Percentiles rank a stretch among this genome's conserved stretches.
phyloP scores from a whole-genome alignment of 805 yeast species.

The Metschnikowia borealis region DNA sequence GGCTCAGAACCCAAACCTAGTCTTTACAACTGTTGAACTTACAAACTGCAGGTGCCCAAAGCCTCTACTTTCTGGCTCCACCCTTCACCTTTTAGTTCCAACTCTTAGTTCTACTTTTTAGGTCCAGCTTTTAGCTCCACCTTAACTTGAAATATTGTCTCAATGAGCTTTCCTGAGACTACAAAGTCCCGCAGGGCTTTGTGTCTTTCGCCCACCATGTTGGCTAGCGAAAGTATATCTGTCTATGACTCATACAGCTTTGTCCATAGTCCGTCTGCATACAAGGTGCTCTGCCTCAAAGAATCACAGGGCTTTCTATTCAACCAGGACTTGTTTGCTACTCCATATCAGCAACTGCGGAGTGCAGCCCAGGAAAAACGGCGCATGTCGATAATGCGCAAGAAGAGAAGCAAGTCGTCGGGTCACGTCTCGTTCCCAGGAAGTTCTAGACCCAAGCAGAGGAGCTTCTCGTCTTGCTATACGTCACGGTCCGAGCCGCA shows the following conservation, averaged over 20 bases:
- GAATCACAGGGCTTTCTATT: constrained; percentile 74
- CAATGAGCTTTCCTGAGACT: no score
- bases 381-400: constrained; percentile 15
- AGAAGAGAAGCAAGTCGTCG: constrained; percentile 13
- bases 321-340: constrained; percentile 74
- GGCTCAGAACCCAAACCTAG: no score
- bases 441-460: constrained; percentile 7
- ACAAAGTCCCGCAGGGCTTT: constrained; percentile 21
- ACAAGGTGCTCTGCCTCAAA: constrained; percentile 42
- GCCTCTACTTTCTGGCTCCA: no score
- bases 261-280: constrained; percentile 23
- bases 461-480: constrained; percentile 31
- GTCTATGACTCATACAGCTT: constrained; percentile 47
- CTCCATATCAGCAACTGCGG: constrained; percentile 58
- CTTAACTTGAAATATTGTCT: no score
- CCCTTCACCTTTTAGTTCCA: neutral
- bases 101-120: no score
- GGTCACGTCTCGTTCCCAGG: constrained; percentile 5
- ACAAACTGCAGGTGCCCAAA: no score
- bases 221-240: constrained; percentile 50
- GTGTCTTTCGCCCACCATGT: constrained; percentile 54
- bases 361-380: constrained; percentile 33
- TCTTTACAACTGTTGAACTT: no score
- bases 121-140: no score
- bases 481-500: constrained; percentile 17